Evolutionary conservation across 176 grass and related monocot genomes (phyloP).

Genomic region (Juncus inflexus): DNA sequence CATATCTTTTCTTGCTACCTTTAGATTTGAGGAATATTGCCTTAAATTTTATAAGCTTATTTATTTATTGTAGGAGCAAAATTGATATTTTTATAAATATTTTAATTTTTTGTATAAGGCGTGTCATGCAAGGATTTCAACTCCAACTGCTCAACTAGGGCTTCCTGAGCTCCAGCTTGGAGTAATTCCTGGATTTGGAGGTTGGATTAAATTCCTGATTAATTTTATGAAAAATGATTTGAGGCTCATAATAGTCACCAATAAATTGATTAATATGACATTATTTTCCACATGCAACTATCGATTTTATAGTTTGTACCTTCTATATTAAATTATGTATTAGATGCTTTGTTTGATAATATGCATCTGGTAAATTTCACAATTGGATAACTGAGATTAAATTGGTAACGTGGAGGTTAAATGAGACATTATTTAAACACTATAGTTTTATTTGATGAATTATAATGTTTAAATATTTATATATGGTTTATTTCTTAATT

Average conservation of each 20-base stretch:
- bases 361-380: too few species aligned
- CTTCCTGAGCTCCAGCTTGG: conserved; percentile 90
- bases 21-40: background rate
- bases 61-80: background rate
- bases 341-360: too few species aligned
- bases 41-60: too few species aligned
- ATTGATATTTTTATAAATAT: background rate
- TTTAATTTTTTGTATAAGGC: conserved; percentile 43
- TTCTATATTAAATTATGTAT: too few species aligned
- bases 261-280: background rate
- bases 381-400: too few species aligned
- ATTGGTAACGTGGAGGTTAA: too few species aligned
- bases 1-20: too few species aligned
- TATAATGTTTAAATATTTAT: conserved; percentile 8
- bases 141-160: conserved; percentile 62
- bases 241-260: background rate
- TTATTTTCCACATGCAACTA: too few species aligned
- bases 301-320: too few species aligned
- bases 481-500: conserved; percentile 12
- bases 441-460: background rate
- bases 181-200: conserved; percentile 89
- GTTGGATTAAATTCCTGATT: conserved; percentile 30
- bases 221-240: background rate
- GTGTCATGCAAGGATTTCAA: conserved; percentile 93
- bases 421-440: too few species aligned